phyloP scores from a whole-genome alignment of 495 filamentous ascomycete species.

The Xylaria palmicola region DNA sequence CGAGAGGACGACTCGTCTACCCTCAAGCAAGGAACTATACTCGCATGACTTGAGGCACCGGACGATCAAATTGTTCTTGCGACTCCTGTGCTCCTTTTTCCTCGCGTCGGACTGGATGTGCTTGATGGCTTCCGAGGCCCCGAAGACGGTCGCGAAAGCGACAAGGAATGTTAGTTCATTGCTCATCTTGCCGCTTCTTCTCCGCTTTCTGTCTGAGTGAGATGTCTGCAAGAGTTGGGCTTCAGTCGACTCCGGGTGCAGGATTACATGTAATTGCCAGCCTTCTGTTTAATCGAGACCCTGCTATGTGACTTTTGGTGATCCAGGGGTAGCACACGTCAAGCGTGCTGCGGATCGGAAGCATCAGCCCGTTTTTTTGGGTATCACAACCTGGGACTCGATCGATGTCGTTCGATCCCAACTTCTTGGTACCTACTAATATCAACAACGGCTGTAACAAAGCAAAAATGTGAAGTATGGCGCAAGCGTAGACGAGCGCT shows the following conservation, averaged over 20 bases:
- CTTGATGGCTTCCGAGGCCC: constrained; percentile 50
- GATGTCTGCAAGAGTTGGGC: constrained; percentile 1
- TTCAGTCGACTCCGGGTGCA: neutral
- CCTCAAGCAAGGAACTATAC: constrained; percentile 41
- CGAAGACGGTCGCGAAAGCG: constrained; percentile 52
- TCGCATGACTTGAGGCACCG: constrained; percentile 42
- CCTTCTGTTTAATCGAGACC: neutral
- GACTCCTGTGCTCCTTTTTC: constrained; percentile 47
- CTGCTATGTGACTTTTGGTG: neutral
- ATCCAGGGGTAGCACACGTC: constrained; percentile 12
- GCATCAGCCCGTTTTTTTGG: constrained; percentile 7
- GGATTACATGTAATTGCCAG: neutral
- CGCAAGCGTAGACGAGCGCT: neutral
- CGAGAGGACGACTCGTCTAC: constrained; percentile 45
- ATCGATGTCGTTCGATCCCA: constrained; percentile 20
- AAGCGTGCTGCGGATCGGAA: constrained; percentile 12
- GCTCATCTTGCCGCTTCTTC: constrained; percentile 17
- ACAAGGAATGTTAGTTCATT: constrained; percentile 44
- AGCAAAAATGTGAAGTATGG: neutral
- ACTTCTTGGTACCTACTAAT: constrained; percentile 7
- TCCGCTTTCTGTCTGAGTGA: neutral
- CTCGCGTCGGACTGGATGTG: constrained; percentile 47
- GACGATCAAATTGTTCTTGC: constrained; percentile 50
- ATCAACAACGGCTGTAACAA: neutral
- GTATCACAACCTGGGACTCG: constrained; percentile 14